Percentiles rank a stretch among this genome's conserved stretches.
Conservation (phyloP, 2,329 filamentous ascomycete genomes). For the Trichothecium sympodiale region DNA sequence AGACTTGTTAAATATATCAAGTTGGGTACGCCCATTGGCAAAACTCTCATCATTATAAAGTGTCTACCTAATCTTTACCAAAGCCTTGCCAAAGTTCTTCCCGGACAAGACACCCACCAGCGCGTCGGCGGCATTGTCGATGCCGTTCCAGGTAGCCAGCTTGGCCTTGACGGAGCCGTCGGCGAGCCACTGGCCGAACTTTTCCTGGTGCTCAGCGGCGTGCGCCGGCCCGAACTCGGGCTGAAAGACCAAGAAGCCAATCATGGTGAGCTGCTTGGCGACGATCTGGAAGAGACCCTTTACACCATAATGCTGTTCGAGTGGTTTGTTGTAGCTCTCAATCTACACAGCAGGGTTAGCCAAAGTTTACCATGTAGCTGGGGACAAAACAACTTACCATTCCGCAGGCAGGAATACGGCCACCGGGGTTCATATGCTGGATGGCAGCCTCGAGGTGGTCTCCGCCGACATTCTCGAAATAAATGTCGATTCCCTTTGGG, state of each 20-base stretch:
- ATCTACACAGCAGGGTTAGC: no score
- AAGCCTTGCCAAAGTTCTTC: conserved; percentile 79
- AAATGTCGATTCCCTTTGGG: conserved; percentile 65
- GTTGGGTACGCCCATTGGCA: no score
- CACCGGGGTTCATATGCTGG: conserved; percentile 42
- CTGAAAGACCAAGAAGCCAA: conserved; percentile 66
- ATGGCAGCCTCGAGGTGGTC: conserved; percentile 38
- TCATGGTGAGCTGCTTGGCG: conserved; percentile 57
- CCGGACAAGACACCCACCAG: conserved; percentile 66
- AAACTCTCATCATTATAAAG: no score
- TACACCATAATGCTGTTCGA: conserved; percentile 49
- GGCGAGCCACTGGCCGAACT: conserved; percentile 62
- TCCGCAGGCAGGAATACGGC: conserved; percentile 53
- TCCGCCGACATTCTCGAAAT: conserved; percentile 43
- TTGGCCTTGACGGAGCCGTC: conserved; percentile 66
- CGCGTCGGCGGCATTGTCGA: conserved; percentile 67
- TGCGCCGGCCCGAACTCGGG: conserved; percentile 57
- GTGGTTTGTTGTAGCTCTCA: conserved; percentile 58
- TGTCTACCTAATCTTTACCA: conserved; percentile 41
- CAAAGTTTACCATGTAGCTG: no score
- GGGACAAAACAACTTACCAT: conserved; percentile 48
- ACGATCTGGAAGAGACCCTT: conserved; percentile 55
- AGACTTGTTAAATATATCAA: no score
- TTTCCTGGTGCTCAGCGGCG: conserved; percentile 60
- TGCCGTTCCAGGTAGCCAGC: conserved; percentile 58